Base-by-base conservation (phyloP, 208 protist species). In the Hexamita inflata region DNA sequence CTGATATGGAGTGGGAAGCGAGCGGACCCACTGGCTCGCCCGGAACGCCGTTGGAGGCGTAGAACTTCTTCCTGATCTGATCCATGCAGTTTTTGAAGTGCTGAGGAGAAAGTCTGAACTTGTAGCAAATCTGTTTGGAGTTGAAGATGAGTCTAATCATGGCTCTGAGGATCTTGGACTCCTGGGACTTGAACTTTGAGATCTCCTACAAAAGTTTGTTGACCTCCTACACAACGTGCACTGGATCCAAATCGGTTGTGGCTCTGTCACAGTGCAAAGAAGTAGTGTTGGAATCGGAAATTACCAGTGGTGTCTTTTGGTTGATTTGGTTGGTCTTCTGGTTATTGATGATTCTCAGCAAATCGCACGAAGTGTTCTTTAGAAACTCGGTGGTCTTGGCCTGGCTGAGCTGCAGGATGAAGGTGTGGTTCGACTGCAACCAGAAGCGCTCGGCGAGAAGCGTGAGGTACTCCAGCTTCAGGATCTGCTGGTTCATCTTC, bases 1-100 rank as follows among this genome's bases (percentile, higher is more conserved):
- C 95, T 41, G 94, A 94, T 76, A 98, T 96, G 11, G 91, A 97
- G 88, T 99, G 95, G 19, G 94, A 94, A 29, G 96, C 96, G 45
- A 99, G 88, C 28, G 92, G 87, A 59, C 96, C 96, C 78, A 98
- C 93, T 81, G 91, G 94, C 83, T 99, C 95, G 59, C 94, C 95
- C 29, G 95, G 94, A 34, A 91, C 82, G 53, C 89, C 88, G n/a
- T 93, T 75, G 2, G 92, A 84, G 75, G 90, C 83, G 42, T 90
- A 78, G 84, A 97, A 98, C 58, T 89, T 89, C 38, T 80, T 86
- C 38, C 89, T 80, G 64, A 98, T 91, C 78, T 98, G 92, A 78
- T 92, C 94, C 19, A 97, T 41, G 40, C 98, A 57, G 83, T 90
- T 98, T 39, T 94, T 86, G 77, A 99, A 97, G 0, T 94, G 90